Conservation (phyloP, 1,139 yeast genomes). For the Sugiyamaella pinicola region DNA sequence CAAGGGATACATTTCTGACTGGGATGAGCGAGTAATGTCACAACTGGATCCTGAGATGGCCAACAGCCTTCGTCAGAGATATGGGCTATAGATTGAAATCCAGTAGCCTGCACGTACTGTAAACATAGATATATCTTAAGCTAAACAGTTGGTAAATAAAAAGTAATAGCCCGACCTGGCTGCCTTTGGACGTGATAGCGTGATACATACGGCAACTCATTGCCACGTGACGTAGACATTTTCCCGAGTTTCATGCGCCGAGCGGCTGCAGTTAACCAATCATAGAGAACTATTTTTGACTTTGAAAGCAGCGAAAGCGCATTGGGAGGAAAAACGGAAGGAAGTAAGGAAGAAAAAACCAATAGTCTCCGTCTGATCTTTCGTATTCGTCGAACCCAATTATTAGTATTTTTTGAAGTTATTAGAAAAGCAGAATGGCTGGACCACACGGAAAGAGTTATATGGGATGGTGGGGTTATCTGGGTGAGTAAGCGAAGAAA, state of each 20-base stretch:
- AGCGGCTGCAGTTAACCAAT: constrained; percentile 9
- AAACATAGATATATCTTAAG: too few relatives aligned
- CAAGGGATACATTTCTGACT: constrained; percentile 40
- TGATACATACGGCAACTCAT: too few relatives aligned
- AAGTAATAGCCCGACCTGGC: too few relatives aligned
- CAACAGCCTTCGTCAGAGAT: constrained; percentile 27
- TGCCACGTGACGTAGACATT: too few relatives aligned
- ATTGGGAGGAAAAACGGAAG: neutral
- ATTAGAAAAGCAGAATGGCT: constrained; percentile 50
- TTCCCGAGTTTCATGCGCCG: too few relatives aligned
- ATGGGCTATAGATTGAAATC: constrained; percentile 24
- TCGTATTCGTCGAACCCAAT: neutral
- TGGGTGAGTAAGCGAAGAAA: constrained; percentile 31
- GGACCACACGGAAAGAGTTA: constrained; percentile 78
- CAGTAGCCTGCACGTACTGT: too few relatives aligned
- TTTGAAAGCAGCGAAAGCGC: neutral
- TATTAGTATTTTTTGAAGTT: neutral
- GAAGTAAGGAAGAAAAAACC: neutral
- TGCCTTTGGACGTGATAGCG: too few relatives aligned
- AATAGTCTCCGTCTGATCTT: neutral
- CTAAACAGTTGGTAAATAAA: too few relatives aligned
- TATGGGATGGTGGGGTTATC: constrained; percentile 97
- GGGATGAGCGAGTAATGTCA: constrained; percentile 36
- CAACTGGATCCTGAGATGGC: constrained; percentile 30
- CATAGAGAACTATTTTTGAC: constrained; percentile 6